Evolutionary conservation across 179 eudicot species (phyloP).

Genomic region (Sideroxylon spinosum): DNA sequence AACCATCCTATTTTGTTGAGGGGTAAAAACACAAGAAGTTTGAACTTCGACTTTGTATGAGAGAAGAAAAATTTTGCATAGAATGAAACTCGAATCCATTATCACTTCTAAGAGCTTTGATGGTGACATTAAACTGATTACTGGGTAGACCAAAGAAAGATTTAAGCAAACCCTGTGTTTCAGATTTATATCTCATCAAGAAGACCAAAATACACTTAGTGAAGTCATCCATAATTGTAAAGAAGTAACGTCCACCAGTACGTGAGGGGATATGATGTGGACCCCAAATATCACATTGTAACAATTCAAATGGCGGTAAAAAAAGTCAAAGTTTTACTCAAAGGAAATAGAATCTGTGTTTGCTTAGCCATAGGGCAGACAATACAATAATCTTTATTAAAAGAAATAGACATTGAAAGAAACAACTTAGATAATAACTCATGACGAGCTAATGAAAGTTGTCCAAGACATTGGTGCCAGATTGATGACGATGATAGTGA

Average conservation of each 20-base stretch:
- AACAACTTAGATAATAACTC: not conserved
- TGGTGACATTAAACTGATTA: not conserved
- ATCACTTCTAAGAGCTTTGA: not conserved
- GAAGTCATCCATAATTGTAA: too few species aligned
- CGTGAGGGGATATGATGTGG: too few species aligned
- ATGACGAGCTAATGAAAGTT: not conserved
- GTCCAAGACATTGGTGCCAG: not conserved
- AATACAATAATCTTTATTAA: not conserved
- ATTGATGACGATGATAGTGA: not conserved
- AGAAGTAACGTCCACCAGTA: too few species aligned
- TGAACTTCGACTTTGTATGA: too few species aligned
- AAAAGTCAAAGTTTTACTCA: not conserved
- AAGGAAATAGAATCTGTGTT: not conserved
- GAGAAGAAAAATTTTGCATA: too few species aligned
- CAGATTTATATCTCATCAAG: too few species aligned
- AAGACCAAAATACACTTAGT: too few species aligned
- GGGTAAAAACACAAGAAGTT: too few species aligned
- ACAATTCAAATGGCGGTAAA: not conserved
- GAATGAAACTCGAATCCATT: not conserved
- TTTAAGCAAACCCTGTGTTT: too few species aligned
- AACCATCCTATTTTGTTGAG: too few species aligned
- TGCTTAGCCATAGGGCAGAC: not conserved
- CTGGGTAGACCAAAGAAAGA: too few species aligned
- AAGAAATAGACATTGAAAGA: not conserved
- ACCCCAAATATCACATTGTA: too few species aligned